phyloP scores from a whole-genome alignment of 305 asterid genomes.

The Rubia peregrina region DNA sequence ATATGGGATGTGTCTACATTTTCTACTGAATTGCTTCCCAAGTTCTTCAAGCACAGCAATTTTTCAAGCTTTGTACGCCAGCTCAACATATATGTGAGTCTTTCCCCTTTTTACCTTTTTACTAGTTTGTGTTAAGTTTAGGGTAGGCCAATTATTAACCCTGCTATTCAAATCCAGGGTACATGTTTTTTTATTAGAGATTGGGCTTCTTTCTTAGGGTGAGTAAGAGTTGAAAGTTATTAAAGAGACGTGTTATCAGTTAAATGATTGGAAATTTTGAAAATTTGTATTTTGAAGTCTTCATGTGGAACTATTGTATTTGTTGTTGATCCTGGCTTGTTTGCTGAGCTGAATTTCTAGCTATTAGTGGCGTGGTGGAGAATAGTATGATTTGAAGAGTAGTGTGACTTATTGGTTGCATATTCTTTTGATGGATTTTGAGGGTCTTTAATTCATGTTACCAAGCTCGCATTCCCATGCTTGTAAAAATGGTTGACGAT shows the following conservation, averaged over 20 bases:
- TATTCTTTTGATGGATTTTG: background rate
- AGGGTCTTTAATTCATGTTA: background rate
- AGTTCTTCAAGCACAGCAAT: constrained; percentile 89
- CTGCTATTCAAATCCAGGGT: background rate
- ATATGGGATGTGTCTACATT: constrained; percentile 67
- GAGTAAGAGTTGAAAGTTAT: too few relatives aligned
- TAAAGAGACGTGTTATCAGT: background rate
- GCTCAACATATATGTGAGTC: constrained; percentile 79
- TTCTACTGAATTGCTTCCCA: constrained; percentile 59
- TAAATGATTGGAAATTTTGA: background rate
- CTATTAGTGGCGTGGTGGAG: background rate
- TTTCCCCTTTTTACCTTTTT: constrained; percentile 4
- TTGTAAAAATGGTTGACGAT: background rate
- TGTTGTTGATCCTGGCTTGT: background rate
- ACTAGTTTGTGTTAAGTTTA: background rate
- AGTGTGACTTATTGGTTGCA: background rate
- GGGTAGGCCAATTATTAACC: background rate
- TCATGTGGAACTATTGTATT: background rate
- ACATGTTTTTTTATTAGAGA: background rate
- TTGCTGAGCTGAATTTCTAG: background rate
- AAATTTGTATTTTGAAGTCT: background rate
- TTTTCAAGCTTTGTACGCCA: constrained; percentile 88
- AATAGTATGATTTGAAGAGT: background rate
- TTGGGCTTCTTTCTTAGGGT: background rate
- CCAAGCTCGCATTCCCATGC: background rate